Evolutionary conservation across 129 eudicot genomes (phyloP), one percentile per base, ranked within the genome.

Genomic region (Tanacetum coccineum): DNA sequence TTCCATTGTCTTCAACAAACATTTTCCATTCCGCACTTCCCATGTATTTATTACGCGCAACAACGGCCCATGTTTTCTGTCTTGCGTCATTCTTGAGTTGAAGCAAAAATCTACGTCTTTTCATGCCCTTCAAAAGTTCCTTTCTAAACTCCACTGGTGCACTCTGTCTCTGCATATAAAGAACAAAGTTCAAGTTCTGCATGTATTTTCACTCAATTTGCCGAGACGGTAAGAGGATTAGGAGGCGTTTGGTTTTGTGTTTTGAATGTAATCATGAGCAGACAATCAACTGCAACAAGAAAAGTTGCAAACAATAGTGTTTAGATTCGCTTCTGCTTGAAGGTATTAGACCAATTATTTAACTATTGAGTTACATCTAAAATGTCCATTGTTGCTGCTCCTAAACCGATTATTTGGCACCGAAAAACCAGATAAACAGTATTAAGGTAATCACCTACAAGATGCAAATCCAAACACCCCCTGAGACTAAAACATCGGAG

Each of bases 1-100:
- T 54, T 28, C 70, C 74, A 61, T 75, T 75, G 51, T 61, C 70
- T 59, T 75, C 13, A 9, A 75, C 70, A 75, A 75, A 68, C 74
- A 17, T 42, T 25, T 4, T 22, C 79, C 79, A 75, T 6, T 60
- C 64, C 14, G 64, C 58, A 21, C 2, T 10, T 13, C 74, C 47
- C 14, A 75, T 22, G 11, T 13, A 11, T n/a, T 7, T 14, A 26
- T 26, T n/a, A 10, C 15, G 1, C 2, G 8, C 25, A 51, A 39
- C 40, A 42, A 68, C 74, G 58, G 40, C 68, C 62, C 67, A 61
- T 25, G 70, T 18, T 48, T 61, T 75, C 12, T 26, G 45, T 25
- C 26, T 26, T 60, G 64, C 69, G 52, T 51, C 64, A 15, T 51
- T 44, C 3, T 64, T 22, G 39, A 67, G 64, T 9, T 9, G 68